A percentile compares a stretch with the other conserved stretches of the same genome.
These are phyloP conservation scores for Ambrosia hybrid DNA, from an alignment of 140 eudicot species.

Conservation along the genomic window DNA sequence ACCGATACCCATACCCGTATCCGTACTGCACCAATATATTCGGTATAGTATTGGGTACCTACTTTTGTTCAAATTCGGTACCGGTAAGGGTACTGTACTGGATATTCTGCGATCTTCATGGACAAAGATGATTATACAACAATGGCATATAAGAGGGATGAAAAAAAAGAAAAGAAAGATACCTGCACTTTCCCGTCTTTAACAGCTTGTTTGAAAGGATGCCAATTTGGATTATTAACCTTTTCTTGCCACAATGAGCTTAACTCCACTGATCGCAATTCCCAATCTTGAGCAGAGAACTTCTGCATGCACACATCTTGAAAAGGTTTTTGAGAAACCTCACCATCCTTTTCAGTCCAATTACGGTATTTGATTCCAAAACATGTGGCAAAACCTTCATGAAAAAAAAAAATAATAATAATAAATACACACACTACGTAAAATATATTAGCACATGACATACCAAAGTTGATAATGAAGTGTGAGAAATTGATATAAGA, in stretches of 20 bases:
- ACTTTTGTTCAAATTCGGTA: no score
- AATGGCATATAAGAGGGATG: background rate
- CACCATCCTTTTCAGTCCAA: conserved; percentile 74
- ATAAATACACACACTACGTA: no score
- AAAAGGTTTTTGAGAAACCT: conserved; percentile 57
- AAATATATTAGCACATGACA: background rate
- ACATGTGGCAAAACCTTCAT: conserved; percentile 49
- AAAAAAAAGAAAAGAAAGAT: conserved; percentile 6
- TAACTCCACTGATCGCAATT: conserved; percentile 47
- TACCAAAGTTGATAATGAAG: background rate
- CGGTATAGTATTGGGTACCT: no score
- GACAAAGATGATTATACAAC: background rate
- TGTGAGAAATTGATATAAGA: no score
- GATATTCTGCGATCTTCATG: conserved; percentile 2
- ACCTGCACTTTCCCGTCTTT: conserved; percentile 61
- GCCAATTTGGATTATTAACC: conserved; percentile 64
- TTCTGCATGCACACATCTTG: conserved; percentile 53
- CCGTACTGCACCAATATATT: no score
- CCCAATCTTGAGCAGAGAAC: conserved; percentile 47
- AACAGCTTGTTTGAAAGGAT: conserved; percentile 55
- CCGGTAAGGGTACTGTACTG: no score
- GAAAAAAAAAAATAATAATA: background rate
- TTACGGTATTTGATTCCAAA: conserved; percentile 27
- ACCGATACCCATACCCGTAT: no score
- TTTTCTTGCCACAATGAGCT: conserved; percentile 71